A percentile compares a stretch with the other conserved stretches of the same genome.
Conservation (phyloP, 2,329 filamentous ascomycete species). For the Beauveria medogensis region DNA sequence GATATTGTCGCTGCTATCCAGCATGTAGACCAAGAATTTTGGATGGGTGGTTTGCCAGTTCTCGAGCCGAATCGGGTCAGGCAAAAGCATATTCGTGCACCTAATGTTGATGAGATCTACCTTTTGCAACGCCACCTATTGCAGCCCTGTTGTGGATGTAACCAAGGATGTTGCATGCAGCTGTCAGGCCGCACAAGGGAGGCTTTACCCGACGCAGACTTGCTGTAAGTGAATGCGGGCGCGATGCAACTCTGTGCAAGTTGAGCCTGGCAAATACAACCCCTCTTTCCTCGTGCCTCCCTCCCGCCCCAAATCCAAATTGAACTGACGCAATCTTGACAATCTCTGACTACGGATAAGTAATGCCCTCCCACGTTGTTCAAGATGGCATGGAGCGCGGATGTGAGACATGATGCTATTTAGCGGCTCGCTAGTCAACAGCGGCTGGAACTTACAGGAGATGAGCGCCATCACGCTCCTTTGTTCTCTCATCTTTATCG, state of each 20-base stretch:
- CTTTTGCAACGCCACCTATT: background rate
- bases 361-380: background rate
- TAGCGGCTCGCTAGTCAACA: background rate
- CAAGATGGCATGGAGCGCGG: too few species aligned
- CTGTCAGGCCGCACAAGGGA: background rate
- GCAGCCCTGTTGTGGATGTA: background rate
- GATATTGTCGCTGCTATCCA: background rate
- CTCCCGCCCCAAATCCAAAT: background rate
- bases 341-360: background rate
- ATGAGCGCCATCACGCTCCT: background rate
- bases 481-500: background rate
- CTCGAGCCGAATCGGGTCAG: background rate
- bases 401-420: background rate
- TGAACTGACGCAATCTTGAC: background rate
- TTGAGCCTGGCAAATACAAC: background rate
- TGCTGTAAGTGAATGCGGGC: background rate
- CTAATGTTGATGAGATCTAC: background rate
- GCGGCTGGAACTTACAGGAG: background rate
- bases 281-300: too few species aligned
- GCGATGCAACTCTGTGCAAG: background rate
- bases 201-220: background rate
- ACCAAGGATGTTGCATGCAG: background rate
- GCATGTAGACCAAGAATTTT: background rate
- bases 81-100: background rate
- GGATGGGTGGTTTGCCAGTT: too few species aligned